Base-by-base conservation (phyloP, 2,329 filamentous ascomycete genomes). In the Ceratocystiopsis minuta region DNA sequence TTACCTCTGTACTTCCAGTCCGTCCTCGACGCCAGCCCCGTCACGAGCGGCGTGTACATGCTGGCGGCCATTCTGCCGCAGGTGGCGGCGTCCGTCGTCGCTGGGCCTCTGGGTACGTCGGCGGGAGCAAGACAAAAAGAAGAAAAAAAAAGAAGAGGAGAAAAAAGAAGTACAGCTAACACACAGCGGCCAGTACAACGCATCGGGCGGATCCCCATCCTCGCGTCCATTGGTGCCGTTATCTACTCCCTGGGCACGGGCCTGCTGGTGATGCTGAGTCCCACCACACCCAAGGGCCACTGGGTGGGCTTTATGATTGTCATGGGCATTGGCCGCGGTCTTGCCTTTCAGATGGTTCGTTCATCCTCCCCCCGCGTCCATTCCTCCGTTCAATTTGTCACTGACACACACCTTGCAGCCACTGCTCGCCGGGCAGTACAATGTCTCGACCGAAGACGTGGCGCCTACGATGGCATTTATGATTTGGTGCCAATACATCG, bases 401-500 rank as follows among this genome's bases (percentile, higher is more conserved):
- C 14, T n/a, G 28, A 33, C 15, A 31, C 40, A 34, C 35, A 59
- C 32, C 9, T n/a, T 12, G 20, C 17, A 55, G 52, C 45, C 54
- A 13, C 42, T 55, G 14, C 43, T 51, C 6, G 51, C 52, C 13
- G 51, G 54, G 31, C 54, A 57, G 40, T 47, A 53, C 35, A 48
- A 51, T 36, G 46, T 51, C 9, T 48, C 50, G 10, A 49, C 42
- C 36, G 39, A 45, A 13, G 50, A 55, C 33, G 44, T 51, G 10
- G 49, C 53, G 14, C 45, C 51, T 40, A 50, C 46, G 36, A 49
- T 50, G 39, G 55, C 57, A 4, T 56, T 63, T 24, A 52, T 62
- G 24, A 60, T 68, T 46, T 70, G 72, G 52, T 67, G 66, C 53
- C 65, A 72, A 40, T 61, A 60, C 3, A 56, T 73, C 0, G 67